Evolutionary conservation across 306 rosid species (phyloP).

Genomic region (Cucumis cinereus): DNA sequence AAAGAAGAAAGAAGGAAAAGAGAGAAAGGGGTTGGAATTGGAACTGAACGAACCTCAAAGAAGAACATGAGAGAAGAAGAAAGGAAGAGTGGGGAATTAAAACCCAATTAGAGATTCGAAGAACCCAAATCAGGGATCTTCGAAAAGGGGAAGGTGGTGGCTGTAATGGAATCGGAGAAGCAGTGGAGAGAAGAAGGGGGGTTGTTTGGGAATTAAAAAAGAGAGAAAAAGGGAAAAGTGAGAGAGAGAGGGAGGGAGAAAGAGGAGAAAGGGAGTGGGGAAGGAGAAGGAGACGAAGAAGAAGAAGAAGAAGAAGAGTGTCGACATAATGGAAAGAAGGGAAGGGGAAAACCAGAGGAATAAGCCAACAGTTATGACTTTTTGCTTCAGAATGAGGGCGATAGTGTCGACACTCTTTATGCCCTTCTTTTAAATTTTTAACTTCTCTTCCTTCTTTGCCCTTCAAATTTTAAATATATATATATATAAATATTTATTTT

Average conservation of each 20-base stretch:
- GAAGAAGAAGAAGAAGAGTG: conserved; percentile 17
- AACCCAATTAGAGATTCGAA: neutral
- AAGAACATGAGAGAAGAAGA: conserved; percentile 29
- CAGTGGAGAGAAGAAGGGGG: neutral
- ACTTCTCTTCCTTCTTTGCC: neutral
- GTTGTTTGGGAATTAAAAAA: neutral
- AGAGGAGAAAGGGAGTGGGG: neutral
- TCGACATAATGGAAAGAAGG: conserved; percentile 38
- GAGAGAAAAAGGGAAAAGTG: neutral
- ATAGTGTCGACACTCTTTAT: conserved; percentile 65
- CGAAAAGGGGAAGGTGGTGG: neutral
- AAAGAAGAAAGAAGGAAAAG: neutral
- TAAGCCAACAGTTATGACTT: neutral
- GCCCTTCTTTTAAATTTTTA: neutral
- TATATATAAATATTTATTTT: too few relatives aligned
- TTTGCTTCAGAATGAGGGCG: conserved; percentile 15
- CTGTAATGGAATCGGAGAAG: neutral
- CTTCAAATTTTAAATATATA: too few relatives aligned
- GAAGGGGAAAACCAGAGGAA: neutral
- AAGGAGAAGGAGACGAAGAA: neutral
- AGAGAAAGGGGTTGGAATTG: neutral
- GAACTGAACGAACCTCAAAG: conserved; percentile 35
- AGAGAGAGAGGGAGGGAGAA: neutral
- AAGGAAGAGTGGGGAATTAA: neutral
- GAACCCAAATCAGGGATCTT: neutral